Evolutionary conservation across 1,284 basidiomycete genomes (phyloP).

Genomic region (Schizophyllum commune): DNA sequence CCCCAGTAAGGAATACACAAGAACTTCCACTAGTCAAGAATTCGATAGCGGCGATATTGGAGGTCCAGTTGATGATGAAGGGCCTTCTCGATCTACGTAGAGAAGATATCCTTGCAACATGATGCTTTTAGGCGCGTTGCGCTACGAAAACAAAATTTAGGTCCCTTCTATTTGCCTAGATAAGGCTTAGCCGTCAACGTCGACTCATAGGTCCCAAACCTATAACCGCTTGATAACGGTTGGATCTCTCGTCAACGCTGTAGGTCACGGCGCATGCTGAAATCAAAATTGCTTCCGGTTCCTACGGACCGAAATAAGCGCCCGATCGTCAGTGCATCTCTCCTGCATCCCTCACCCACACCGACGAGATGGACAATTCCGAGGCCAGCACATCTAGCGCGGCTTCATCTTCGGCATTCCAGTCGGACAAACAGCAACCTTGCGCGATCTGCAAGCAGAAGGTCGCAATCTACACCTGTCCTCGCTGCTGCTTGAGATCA

Average conservation of each 20-base stretch:
- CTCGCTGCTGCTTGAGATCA: slow-evolving; percentile 60
- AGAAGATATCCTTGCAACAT: slow-evolving; percentile 40
- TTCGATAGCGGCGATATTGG: slow-evolving; percentile 62
- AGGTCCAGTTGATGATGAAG: slow-evolving; percentile 75
- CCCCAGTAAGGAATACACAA: slow-evolving; percentile 64
- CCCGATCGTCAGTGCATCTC: not conserved
- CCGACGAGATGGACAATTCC: slow-evolving; percentile 4
- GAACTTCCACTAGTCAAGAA: slow-evolving; percentile 50
- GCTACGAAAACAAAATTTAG: too few relatives aligned
- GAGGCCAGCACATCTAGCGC: not conserved
- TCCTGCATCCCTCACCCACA: slow-evolving; percentile 1
- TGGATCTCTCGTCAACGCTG: too few relatives aligned
- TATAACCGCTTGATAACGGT: too few relatives aligned
- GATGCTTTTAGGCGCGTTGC: not conserved
- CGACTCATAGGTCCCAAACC: too few relatives aligned
- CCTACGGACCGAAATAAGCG: not conserved
- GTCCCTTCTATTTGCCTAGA: too few relatives aligned
- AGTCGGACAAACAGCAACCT: slow-evolving; percentile 11
- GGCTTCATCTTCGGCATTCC: slow-evolving; percentile 11
- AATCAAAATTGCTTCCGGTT: not conserved
- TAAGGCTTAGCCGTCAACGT: too few relatives aligned
- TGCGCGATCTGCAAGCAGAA: slow-evolving; percentile 44
- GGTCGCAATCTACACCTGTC: slow-evolving; percentile 71
- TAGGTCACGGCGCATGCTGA: too few relatives aligned
- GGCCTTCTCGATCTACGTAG: slow-evolving; percentile 64